Conservation (phyloP, 2,329 filamentous ascomycete species). For the Tolypocladium amazonense region DNA sequence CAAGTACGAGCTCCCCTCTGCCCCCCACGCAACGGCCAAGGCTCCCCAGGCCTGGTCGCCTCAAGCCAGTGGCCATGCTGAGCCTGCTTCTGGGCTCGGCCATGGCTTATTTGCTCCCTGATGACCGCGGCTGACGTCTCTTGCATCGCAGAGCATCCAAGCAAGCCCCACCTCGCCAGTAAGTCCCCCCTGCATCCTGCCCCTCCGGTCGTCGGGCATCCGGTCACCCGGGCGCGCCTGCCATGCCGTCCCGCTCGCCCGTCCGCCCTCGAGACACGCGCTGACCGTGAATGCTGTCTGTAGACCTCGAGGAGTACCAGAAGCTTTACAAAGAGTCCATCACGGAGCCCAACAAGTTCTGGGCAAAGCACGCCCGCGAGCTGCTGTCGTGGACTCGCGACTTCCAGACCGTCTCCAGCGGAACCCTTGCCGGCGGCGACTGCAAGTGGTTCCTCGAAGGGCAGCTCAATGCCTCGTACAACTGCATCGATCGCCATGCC, state of each 20-base stretch:
- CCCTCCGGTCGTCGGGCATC: background rate
- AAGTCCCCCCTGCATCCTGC: constrained; percentile 22
- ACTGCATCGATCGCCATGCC: constrained; percentile 95
- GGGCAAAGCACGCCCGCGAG: constrained; percentile 76
- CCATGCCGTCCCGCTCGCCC: constrained; percentile 3
- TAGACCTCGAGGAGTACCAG: constrained; percentile 57
- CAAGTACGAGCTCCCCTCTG: constrained; percentile 40
- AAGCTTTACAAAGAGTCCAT: constrained; percentile 75
- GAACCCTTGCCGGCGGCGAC: constrained; percentile 70
- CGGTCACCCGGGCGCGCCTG: constrained; percentile 3
- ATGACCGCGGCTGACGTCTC: constrained; percentile 15
- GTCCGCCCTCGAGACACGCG: background rate
- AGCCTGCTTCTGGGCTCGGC: constrained; percentile 3
- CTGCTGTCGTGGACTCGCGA: constrained; percentile 84
- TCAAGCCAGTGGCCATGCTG: background rate
- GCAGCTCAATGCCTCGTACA: constrained; percentile 89
- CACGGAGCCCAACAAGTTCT: constrained; percentile 79
- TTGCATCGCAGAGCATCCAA: constrained; percentile 49
- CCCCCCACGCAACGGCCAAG: background rate
- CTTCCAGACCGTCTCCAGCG: constrained; percentile 79
- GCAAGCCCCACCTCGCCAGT: constrained; percentile 57
- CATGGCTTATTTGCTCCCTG: background rate
- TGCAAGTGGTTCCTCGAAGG: constrained; percentile 93
- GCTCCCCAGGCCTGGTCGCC: background rate
- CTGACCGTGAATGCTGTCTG: constrained; percentile 4